Conservation (phyloP, 75 land plant genomes). For the Chamaecyparis obtusa region DNA sequence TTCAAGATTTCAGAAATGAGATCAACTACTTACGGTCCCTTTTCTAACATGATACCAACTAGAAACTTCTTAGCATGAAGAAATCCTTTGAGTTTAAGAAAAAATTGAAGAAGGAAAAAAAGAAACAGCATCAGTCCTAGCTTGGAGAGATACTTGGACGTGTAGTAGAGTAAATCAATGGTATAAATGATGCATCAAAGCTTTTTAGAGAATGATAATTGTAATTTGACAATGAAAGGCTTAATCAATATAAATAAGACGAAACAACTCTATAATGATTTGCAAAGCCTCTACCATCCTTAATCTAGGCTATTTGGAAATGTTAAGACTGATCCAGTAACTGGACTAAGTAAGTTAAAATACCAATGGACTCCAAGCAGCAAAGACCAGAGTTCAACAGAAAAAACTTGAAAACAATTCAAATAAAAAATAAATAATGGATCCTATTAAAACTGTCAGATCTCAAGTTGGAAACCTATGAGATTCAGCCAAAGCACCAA, state of each 20-base stretch:
- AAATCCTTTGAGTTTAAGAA: not conserved
- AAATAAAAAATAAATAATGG: too few species aligned
- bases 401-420: too few species aligned
- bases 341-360: too few species aligned
- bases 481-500: too few species aligned
- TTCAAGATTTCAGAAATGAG: not conserved
- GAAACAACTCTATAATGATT: not conserved
- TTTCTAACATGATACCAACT: not conserved
- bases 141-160: not conserved
- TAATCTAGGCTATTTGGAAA: too few species aligned
- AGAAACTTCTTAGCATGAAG: not conserved
- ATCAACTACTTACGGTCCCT: not conserved
- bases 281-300: not conserved
- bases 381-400: too few species aligned
- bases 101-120: not conserved
- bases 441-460: too few species aligned
- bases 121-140: not conserved
- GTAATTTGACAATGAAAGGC: not conserved
- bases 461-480: too few species aligned
- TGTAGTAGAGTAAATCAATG: too few species aligned
- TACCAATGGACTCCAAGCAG: too few species aligned
- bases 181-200: not conserved
- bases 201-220: not conserved
- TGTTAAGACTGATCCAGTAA: too few species aligned
- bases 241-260: not conserved